A percentile compares a stretch with the other conserved stretches of the same genome.
Evolutionary conservation across 371 early-diverging fungal genomes (phyloP).

Genomic region (Thermomucor indicae-seudaticae): DNA sequence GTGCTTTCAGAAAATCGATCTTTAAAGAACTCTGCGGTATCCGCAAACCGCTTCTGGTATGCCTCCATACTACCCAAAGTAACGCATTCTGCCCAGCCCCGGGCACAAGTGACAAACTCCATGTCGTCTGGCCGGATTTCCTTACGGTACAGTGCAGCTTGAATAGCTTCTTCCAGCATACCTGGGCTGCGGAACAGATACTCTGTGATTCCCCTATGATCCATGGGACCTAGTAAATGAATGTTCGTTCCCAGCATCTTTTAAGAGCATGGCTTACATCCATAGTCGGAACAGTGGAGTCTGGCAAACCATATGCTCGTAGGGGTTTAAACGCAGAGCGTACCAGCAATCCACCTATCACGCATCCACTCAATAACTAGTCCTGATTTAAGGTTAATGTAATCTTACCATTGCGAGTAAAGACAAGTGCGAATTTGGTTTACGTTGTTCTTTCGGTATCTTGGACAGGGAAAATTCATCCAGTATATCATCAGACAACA

Average conservation of each 20-base stretch:
- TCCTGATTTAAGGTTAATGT: neutral
- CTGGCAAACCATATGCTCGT: slow-evolving; percentile 92
- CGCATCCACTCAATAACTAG: neutral
- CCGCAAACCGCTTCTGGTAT: slow-evolving; percentile 81
- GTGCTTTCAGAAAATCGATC: slow-evolving; percentile 73
- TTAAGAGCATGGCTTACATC: slow-evolving; percentile 49
- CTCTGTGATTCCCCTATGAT: slow-evolving; percentile 80
- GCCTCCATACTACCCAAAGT: slow-evolving; percentile 77
- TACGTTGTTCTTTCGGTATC: slow-evolving; percentile 70
- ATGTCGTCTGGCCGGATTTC: slow-evolving; percentile 88
- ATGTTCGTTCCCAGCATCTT: neutral
- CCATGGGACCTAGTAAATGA: slow-evolving; percentile 1
- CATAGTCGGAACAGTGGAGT: slow-evolving; percentile 94
- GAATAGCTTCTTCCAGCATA: slow-evolving; percentile 79
- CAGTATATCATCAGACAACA: slow-evolving; percentile 77
- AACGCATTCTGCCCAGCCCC: slow-evolving; percentile 92
- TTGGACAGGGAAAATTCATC: slow-evolving; percentile 87
- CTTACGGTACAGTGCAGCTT: slow-evolving; percentile 76
- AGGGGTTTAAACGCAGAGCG: slow-evolving; percentile 78
- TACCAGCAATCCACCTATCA: slow-evolving; percentile 87
- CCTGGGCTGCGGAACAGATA: slow-evolving; percentile 77
- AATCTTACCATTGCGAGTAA: slow-evolving; percentile 78
- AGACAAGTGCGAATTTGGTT: slow-evolving; percentile 91
- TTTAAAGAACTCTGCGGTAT: slow-evolving; percentile 76
- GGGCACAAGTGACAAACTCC: slow-evolving; percentile 86